phyloP scores from a whole-genome alignment of 78 protist species.

The Monocercomonoides exilis region DNA sequence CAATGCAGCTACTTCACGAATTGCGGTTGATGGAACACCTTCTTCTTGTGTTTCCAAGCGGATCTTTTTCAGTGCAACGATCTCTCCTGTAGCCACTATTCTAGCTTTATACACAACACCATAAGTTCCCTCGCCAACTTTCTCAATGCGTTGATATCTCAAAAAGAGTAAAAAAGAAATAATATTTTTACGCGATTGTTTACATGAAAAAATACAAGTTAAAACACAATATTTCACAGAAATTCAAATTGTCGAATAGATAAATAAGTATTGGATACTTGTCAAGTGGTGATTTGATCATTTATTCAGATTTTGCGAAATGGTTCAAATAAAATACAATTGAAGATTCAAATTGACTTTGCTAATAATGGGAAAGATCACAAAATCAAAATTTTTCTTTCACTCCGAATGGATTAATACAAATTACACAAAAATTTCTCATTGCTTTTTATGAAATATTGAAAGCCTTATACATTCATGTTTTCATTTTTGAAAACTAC shows the following conservation, averaged over 20 bases:
- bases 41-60: constrained; percentile 92
- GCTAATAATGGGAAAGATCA: background rate
- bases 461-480: background rate
- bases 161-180: background rate
- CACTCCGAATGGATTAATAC: background rate
- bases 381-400: background rate
- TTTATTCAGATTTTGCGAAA: background rate
- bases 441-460: background rate
- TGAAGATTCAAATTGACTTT: background rate
- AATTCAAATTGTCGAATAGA: background rate
- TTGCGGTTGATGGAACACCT: constrained; percentile 94
- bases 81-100: constrained; percentile 48
- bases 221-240: background rate
- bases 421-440: background rate
- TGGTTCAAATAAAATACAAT: background rate
- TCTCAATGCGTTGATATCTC: constrained; percentile 66
- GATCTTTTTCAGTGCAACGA: constrained; percentile 94
- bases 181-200: too few relatives aligned
- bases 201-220: background rate
- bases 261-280: background rate
- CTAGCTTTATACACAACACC: constrained; percentile 96
- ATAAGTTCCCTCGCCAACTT: constrained; percentile 96
- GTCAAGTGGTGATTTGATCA: background rate
- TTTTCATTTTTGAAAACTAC: background rate
- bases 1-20: constrained; percentile 91